Conservation (phyloP, 805 yeast species). For the Candida gorgasii region DNA sequence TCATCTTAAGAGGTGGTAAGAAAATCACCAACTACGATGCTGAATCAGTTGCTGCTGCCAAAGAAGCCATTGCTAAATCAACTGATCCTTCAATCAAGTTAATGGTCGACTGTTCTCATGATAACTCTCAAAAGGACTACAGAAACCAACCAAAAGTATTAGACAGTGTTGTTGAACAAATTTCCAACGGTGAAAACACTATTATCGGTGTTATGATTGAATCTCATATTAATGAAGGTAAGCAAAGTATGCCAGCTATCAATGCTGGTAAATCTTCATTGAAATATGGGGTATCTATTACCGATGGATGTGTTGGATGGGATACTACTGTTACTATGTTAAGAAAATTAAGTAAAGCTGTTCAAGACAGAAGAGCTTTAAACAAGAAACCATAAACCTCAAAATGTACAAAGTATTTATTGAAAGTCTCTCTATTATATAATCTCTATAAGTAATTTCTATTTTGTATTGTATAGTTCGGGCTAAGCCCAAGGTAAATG, state of each 20-base stretch:
- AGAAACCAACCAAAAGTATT: conserved; percentile 92
- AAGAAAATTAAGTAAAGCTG: conserved; percentile 73
- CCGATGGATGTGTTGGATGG: conserved; percentile 98
- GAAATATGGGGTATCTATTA: conserved; percentile 90
- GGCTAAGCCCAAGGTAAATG: conserved; percentile 5
- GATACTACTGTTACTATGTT: conserved; percentile 77
- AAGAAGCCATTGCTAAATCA: conserved; percentile 55
- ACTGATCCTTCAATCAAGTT: conserved; percentile 61
- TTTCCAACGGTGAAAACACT: conserved; percentile 67
- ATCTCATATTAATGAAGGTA: conserved; percentile 86
- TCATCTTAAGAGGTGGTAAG: conserved; percentile 95
- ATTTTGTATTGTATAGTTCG: background rate
- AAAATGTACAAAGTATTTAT: conserved; percentile 3
- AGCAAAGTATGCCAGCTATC: conserved; percentile 81
- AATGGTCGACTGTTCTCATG: conserved; percentile 98
- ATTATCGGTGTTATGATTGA: conserved; percentile 97
- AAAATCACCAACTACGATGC: conserved; percentile 88
- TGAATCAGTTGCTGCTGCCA: conserved; percentile 65
- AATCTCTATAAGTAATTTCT: background rate
- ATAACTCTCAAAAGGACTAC: conserved; percentile 89
- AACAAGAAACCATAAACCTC: conserved; percentile 11
- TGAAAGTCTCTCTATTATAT: background rate
- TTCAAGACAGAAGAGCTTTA: conserved; percentile 65
- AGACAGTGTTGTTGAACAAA: conserved; percentile 72
- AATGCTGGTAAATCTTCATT: conserved; percentile 60